Conservation (phyloP, 2,329 filamentous ascomycete species). For the Tolypocladium amazonense region DNA sequence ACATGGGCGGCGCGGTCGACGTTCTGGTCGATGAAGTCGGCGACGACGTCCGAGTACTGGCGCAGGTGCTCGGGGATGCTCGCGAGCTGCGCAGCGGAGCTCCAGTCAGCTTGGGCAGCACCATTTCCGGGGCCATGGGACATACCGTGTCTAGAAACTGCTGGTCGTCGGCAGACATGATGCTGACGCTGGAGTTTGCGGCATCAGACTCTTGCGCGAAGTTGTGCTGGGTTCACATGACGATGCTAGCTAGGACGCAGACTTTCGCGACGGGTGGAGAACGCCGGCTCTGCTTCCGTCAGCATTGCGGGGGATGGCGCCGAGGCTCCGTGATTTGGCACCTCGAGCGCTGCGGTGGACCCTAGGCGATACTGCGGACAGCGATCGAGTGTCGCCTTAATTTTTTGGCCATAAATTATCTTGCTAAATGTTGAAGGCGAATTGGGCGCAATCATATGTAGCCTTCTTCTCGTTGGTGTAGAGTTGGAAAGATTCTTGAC, state of each 20-base stretch:
- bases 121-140: background rate
- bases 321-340: conserved; percentile 6
- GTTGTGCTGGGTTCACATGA: conserved; percentile 2
- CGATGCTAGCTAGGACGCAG: conserved; percentile 1
- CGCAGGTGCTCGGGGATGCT: conserved; percentile 52
- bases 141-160: conserved; percentile 68
- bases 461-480: too few relatives aligned
- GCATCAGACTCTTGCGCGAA: conserved; percentile 1
- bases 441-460: too few relatives aligned
- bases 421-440: too few relatives aligned
- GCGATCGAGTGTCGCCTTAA: background rate
- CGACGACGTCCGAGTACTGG: conserved; percentile 60
- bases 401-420: too few relatives aligned
- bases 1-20: conserved; percentile 65
- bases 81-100: conserved; percentile 30
- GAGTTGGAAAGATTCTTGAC: too few relatives aligned
- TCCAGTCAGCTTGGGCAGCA: conserved; percentile 1
- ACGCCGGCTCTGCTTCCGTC: background rate
- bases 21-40: conserved; percentile 70
- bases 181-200: conserved; percentile 12
- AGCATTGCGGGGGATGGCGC: background rate
- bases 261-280: background rate
- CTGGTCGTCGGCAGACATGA: conserved; percentile 71
- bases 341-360: background rate
- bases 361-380: background rate